These are phyloP conservation scores for Stellera chamaejasme DNA, from an alignment of 345 rosid genomes.

Conservation along the genomic window DNA sequence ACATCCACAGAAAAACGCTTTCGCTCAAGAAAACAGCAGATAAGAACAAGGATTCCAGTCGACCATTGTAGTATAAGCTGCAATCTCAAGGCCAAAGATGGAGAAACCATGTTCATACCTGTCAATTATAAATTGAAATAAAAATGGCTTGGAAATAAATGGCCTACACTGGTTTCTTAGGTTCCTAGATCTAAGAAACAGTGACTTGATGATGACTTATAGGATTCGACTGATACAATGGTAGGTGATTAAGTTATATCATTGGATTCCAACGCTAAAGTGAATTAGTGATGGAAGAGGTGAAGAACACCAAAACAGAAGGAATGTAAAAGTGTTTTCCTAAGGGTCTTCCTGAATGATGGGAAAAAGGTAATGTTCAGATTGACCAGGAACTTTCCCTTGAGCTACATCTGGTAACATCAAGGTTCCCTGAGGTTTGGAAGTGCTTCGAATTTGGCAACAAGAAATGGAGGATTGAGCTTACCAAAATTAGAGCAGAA, in stretches of 20 bases:
- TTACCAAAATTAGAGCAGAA: constrained; percentile 78
- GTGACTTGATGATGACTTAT: constrained; percentile 6
- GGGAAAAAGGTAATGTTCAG: too few relatives aligned
- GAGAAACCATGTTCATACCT: constrained; percentile 38
- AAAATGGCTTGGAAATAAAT: constrained; percentile 27
- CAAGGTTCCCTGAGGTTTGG: neutral
- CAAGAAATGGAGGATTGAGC: constrained; percentile 19
- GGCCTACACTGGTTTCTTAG: constrained; percentile 29
- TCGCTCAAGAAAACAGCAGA: constrained; percentile 71
- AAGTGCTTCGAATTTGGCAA: constrained; percentile 10
- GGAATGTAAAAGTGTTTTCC: too few relatives aligned
- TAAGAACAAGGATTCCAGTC: constrained; percentile 75
- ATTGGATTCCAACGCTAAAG: too few relatives aligned
- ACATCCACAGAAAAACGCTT: constrained; percentile 61
- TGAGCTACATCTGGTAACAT: neutral
- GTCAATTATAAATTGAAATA: constrained; percentile 41
- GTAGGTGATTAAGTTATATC: too few relatives aligned
- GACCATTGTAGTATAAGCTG: constrained; percentile 97
- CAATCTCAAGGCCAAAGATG: constrained; percentile 58
- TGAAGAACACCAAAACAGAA: too few relatives aligned
- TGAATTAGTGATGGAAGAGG: too few relatives aligned
- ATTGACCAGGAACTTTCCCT: too few relatives aligned
- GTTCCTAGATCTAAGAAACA: constrained; percentile 9
- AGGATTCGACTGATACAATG: constrained; percentile 4
- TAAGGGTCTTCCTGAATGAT: too few relatives aligned